Percentiles rank a stretch among this genome's conserved stretches.
Evolutionary conservation across 2,329 filamentous ascomycete genomes (phyloP).

Genomic region (Chaetothyriales sp.): DNA sequence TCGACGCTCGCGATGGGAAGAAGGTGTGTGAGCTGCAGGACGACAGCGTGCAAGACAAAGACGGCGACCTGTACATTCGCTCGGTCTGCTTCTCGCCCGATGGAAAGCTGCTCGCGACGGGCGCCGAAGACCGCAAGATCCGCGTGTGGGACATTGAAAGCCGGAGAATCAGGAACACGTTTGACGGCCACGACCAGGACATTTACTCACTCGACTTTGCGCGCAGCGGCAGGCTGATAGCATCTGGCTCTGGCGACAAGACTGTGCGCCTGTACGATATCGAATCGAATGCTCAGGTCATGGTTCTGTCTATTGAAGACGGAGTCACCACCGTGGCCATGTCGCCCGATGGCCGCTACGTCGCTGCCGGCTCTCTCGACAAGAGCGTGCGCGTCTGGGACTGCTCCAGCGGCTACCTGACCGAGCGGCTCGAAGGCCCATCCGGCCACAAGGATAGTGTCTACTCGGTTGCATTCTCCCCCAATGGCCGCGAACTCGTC

Average conservation of each 20-base stretch:
- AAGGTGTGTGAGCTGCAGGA: conserved; percentile 86
- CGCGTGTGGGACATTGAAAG: conserved; percentile 87
- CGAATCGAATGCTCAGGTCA: conserved; percentile 62
- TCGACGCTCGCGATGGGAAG: conserved; percentile 73
- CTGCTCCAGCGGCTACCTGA: conserved; percentile 65
- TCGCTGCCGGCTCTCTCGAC: conserved; percentile 86
- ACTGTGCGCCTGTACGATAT: conserved; percentile 96
- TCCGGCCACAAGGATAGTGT: conserved; percentile 95
- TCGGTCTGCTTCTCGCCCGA: conserved; percentile 98
- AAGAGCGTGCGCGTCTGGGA: conserved; percentile 99
- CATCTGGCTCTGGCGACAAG: conserved; percentile 84
- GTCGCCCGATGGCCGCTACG: conserved; percentile 83
- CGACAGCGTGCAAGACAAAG: conserved; percentile 59
- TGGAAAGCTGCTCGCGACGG: conserved; percentile 82
- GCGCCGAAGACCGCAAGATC: conserved; percentile 95
- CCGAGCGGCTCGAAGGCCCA: conserved; percentile 81
- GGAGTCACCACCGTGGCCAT: conserved; percentile 96
- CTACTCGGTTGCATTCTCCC: conserved; percentile 90
- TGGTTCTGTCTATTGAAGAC: conserved; percentile 85
- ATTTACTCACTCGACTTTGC: conserved; percentile 96
- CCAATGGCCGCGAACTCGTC: conserved; percentile 81
- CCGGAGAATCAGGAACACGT: conserved; percentile 76
- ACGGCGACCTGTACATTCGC: conserved; percentile 87
- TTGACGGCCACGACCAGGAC: conserved; percentile 94
- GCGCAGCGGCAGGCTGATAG: conserved; percentile 82